Base-by-base conservation (phyloP, 1,139 yeast species). In the Blastobotrys capitulatus region DNA sequence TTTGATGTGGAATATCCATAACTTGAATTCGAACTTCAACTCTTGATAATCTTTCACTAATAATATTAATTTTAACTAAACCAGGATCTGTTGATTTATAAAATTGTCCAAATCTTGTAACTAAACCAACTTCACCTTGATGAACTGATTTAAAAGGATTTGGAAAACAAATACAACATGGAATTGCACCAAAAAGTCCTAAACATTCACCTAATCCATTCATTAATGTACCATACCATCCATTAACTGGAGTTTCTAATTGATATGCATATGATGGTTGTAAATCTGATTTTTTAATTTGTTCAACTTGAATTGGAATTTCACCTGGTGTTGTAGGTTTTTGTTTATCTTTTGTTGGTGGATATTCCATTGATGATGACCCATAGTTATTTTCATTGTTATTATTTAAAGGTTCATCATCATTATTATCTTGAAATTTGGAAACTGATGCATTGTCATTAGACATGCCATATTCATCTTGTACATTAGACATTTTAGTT, bases 1-100 rank as follows among this genome's bases (percentile, higher is more conserved):
- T 72, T 62, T 82, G 86, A 25, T 80, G 79, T 1, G 88, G 86
- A 43, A 83, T 77, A 56, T 83, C 88, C 58, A 78, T 67, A 41
- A 82, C 82, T 62, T 76, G 80, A 55, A 81, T 74, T 68, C 78
- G 78, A 57, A 83, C 76, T 54, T 77, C 75, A 16, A 81, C 83
- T 43, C 65, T 62, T 52, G 71, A 69, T 58, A 83, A 65, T 54
- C 70, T 76, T 61, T 83, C 89, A 44, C 82, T 74, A 72, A 83
- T 73, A 15, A 82, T 80, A 63, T 83, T 83, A 48, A 83, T 81
- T 59, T 78, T 78, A 22, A 78, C 72, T 50, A 83, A 73, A 45
- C 90, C 90, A 2, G 89, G 88, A 62, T 83, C 89, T 37, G 79
- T 84, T 7, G 83, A 73, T 63, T 82, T 72, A 52, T 83, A 73